Conservation (phyloP, 257 asterid genomes). For the Capsicum pubescens region DNA sequence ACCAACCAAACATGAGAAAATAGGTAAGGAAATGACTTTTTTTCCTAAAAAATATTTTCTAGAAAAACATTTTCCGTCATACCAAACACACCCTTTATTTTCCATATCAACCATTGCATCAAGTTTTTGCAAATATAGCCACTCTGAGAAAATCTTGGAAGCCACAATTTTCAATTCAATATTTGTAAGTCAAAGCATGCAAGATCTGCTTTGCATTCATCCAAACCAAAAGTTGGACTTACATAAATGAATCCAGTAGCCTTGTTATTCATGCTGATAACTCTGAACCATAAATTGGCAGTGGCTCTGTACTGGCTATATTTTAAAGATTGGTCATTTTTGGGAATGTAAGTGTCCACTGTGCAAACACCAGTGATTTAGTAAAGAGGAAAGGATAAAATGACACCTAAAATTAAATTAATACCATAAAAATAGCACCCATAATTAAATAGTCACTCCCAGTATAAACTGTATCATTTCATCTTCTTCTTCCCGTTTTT, state of each 20-base stretch:
- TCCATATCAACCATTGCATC: conserved; percentile 53
- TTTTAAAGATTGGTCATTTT: not conserved
- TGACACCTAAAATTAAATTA: too few relatives aligned
- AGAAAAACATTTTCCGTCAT: too few relatives aligned
- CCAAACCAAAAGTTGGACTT: conserved; percentile 45
- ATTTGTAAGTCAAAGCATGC: conserved; percentile 48
- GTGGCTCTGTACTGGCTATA: not conserved
- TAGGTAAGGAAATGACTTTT: too few relatives aligned
- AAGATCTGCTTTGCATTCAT: conserved; percentile 48
- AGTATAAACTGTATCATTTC: too few relatives aligned
- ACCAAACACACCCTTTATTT: conserved; percentile 32
- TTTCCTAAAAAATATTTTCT: too few relatives aligned
- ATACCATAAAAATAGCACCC: too few relatives aligned
- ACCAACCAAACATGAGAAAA: too few relatives aligned
- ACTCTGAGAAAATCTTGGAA: conserved; percentile 42
- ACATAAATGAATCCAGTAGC: conserved; percentile 60
- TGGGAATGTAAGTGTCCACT: not conserved
- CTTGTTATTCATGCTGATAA: conserved; percentile 43
- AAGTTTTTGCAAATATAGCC: conserved; percentile 47
- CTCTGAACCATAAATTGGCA: conserved; percentile 23
- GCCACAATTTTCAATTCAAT: conserved; percentile 53
- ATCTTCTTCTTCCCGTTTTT: too few relatives aligned
- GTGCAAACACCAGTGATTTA: too few relatives aligned
- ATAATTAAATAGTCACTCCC: too few relatives aligned
- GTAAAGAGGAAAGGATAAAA: too few relatives aligned